phyloP scores from a whole-genome alignment of 352 stramenopile species.

The Phytophthora aleatoria region DNA sequence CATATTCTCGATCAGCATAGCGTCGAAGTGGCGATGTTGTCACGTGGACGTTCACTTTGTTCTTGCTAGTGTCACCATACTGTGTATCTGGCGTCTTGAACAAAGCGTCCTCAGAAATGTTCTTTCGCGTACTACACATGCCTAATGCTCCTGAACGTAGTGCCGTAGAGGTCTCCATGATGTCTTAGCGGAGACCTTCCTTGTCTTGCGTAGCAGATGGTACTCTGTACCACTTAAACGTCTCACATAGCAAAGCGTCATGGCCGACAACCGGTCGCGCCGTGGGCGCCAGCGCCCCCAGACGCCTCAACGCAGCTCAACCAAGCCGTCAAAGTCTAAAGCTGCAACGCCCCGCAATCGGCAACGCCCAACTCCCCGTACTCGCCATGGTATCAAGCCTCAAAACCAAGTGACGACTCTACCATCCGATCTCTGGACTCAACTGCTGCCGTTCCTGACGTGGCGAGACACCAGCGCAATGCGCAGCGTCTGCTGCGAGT shows the following conservation, averaged over 20 bases:
- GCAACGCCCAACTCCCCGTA: constrained; percentile 6
- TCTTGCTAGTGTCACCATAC: neutral
- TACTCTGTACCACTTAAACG: constrained; percentile 8
- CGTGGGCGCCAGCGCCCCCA: constrained; percentile 8
- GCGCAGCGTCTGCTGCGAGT: constrained; percentile 35
- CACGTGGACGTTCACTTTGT: neutral
- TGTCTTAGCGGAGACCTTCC: neutral
- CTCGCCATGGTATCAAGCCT: constrained; percentile 16
- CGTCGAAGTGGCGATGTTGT: constrained; percentile 10
- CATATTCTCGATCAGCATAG: neutral
- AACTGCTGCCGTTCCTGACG: constrained; percentile 47
- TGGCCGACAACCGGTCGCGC: constrained; percentile 10
- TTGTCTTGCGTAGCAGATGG: neutral
- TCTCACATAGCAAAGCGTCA: constrained; percentile 13
- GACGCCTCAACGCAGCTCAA: neutral
- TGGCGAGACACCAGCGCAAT: constrained; percentile 54
- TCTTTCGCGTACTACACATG: neutral
- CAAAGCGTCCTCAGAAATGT: constrained; percentile 15
- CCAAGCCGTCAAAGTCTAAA: constrained; percentile 1
- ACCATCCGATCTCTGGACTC: constrained; percentile 49
- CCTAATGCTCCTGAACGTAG: neutral
- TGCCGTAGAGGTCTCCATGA: neutral
- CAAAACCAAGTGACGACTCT: constrained; percentile 30
- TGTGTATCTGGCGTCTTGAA: neutral
- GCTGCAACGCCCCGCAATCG: neutral